Conservation (phyloP, 345 rosid species). For the Bruguiera parviflora region DNA sequence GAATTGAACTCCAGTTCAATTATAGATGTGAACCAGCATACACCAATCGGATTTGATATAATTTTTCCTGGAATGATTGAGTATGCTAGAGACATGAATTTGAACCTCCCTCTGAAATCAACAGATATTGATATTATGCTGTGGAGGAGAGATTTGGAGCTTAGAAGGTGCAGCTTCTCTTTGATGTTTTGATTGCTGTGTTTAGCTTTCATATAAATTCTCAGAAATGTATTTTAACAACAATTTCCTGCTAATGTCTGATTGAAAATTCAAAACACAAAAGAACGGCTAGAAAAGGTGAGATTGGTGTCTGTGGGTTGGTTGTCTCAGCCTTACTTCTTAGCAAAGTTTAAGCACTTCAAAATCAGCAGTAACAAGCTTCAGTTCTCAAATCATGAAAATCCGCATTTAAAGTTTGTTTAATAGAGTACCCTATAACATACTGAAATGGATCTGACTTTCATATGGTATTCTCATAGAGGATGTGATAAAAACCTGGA, state of each 20-base stretch:
- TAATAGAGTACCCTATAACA: not conserved
- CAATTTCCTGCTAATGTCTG: not conserved
- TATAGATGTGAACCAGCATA: conserved; percentile 49
- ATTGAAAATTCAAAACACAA: not conserved
- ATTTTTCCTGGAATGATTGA: conserved; percentile 83
- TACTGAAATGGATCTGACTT: not conserved
- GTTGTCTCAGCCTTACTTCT: no score
- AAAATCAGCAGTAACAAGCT: no score
- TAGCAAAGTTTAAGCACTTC: no score
- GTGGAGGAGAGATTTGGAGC: conserved; percentile 48
- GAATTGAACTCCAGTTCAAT: conserved; percentile 53
- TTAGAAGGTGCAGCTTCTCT: conserved; percentile 43
- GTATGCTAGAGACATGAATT: conserved; percentile 53
- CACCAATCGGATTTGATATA: conserved; percentile 73
- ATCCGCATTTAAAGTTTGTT: no score
- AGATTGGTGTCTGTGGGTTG: not conserved
- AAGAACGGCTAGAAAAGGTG: not conserved
- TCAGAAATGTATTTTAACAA: not conserved
- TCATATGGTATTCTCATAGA: conserved; percentile 21
- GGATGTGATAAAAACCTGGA: conserved; percentile 28
- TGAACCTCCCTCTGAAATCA: conserved; percentile 56
- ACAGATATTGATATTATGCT: conserved; percentile 45
- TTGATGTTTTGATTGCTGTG: not conserved
- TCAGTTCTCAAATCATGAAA: no score
- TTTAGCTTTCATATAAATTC: not conserved